Evolutionary conservation across 2,329 filamentous ascomycete species (phyloP).

Genomic region (Aspergillus alliaceus): DNA sequence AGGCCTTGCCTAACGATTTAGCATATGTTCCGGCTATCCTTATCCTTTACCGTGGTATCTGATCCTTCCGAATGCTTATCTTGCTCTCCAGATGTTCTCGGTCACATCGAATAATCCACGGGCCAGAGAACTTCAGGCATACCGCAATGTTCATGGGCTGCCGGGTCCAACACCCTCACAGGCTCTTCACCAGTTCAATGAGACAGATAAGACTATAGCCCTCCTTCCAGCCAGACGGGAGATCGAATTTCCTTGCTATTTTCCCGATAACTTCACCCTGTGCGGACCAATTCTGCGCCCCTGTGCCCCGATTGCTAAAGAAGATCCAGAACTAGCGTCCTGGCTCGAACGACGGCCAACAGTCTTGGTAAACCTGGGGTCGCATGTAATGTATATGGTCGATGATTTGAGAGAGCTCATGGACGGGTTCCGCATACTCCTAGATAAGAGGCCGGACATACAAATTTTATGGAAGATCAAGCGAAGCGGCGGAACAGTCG

Average conservation of each 20-base stretch:
- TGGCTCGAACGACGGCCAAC: slow-evolving; percentile 46
- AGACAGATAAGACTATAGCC: not conserved
- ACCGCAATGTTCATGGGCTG: slow-evolving; percentile 26
- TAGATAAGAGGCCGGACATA: slow-evolving; percentile 29
- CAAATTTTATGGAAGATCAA: slow-evolving; percentile 39
- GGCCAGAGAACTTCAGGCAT: slow-evolving; percentile 20
- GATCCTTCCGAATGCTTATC: slow-evolving; percentile 42
- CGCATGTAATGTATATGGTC: slow-evolving; percentile 26
- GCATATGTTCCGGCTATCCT: slow-evolving; percentile 41
- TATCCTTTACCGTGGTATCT: slow-evolving; percentile 46
- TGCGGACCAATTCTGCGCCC: slow-evolving; percentile 48
- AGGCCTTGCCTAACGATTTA: slow-evolving; percentile 15
- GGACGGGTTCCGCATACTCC: slow-evolving; percentile 31
- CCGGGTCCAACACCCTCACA: slow-evolving; percentile 16
- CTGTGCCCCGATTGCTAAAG: slow-evolving; percentile 27
- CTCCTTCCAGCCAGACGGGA: slow-evolving; percentile 23
- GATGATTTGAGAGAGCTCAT: slow-evolving; percentile 40
- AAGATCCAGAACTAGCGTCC: slow-evolving; percentile 36
- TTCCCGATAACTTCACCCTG: slow-evolving; percentile 34
- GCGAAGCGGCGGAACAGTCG: not conserved
- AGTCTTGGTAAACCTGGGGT: slow-evolving; percentile 48
- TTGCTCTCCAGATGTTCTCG: slow-evolving; percentile 29
- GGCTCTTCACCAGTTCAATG: not conserved
- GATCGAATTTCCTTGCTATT: slow-evolving; percentile 37
- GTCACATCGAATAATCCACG: slow-evolving; percentile 17